Conservation (phyloP, 345 rosid genomes). For the Moringa oleifera region DNA sequence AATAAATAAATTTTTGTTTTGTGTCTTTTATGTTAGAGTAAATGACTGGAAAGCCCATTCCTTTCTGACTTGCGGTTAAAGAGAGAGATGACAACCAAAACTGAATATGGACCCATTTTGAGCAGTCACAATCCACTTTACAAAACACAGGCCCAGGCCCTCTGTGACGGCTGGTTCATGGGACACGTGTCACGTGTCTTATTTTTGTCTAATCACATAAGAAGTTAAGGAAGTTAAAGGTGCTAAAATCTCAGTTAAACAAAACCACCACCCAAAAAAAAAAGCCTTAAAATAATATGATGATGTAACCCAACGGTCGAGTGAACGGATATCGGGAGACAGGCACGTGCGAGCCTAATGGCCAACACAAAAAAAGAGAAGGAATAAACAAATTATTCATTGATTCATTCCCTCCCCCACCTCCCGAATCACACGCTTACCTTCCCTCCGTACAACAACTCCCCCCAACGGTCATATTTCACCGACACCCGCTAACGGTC, state of each 20-base stretch:
- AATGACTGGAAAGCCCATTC: too few relatives aligned
- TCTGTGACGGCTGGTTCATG: constrained; percentile 1
- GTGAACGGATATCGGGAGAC: constrained; percentile 33
- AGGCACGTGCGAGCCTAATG: constrained; percentile 40
- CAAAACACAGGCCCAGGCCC: too few relatives aligned
- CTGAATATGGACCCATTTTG: too few relatives aligned
- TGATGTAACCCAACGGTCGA: constrained; percentile 43
- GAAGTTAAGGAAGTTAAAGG: constrained; percentile 5
- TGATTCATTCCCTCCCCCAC: background rate
- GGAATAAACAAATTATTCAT: too few relatives aligned
- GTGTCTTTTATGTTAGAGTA: too few relatives aligned
- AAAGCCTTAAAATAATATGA: background rate
- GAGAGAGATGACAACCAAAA: too few relatives aligned
- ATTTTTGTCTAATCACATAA: background rate
- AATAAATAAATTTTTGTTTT: too few relatives aligned
- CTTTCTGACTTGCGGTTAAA: too few relatives aligned
- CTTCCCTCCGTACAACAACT: constrained; percentile 46
- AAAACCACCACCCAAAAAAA: background rate
- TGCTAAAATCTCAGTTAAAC: background rate
- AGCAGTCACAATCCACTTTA: constrained; percentile 1
- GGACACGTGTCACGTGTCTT: constrained; percentile 4
- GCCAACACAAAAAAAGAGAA: constrained; percentile 14
- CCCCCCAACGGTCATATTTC: constrained; percentile 90
- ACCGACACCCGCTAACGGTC: constrained; percentile 92
- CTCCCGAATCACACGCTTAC: constrained; percentile 17